phyloP scores from a whole-genome alignment of 306 rosid species.

The Vigna trinervia region DNA sequence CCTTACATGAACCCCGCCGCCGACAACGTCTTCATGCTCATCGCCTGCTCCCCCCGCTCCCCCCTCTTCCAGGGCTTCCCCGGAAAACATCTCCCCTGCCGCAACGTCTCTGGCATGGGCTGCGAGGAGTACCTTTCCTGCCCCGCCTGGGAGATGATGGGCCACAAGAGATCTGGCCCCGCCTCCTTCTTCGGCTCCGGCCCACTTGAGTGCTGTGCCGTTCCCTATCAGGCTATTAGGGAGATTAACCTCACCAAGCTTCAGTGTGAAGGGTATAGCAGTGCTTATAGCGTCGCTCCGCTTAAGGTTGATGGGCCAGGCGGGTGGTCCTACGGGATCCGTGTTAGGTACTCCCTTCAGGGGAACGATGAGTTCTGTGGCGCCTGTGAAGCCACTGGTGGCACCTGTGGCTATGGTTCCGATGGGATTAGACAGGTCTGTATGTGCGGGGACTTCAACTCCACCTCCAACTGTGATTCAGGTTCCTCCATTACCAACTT shows the following conservation, averaged over 20 bases:
- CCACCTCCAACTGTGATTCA: conserved; percentile 89
- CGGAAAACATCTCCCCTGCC: conserved; percentile 82
- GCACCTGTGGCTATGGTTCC: conserved; percentile 80
- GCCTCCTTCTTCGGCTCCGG: conserved; percentile 59
- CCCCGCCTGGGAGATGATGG: conserved; percentile 84
- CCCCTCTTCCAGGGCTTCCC: conserved; percentile 97
- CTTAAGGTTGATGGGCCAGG: conserved; percentile 73
- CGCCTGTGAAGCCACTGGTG: conserved; percentile 90
- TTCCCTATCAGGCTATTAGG: conserved; percentile 76
- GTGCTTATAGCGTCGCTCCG: conserved; percentile 92
- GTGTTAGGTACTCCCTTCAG: conserved; percentile 81
- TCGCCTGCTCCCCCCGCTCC: conserved; percentile 85
- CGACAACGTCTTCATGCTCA: conserved; percentile 90
- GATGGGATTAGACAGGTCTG: conserved; percentile 79
- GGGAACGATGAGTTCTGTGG: conserved; percentile 78
- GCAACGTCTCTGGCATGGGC: conserved; percentile 91
- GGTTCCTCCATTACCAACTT: conserved; percentile 41
- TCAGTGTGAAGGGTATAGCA: conserved; percentile 88
- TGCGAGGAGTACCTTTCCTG: conserved; percentile 89
- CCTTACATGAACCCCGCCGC: conserved; percentile 78
- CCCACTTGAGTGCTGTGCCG: conserved; percentile 87
- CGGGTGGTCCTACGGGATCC: conserved; percentile 88
- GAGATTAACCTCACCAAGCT: conserved; percentile 76
- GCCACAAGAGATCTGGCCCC: conserved; percentile 59
- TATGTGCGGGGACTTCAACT: conserved; percentile 76